Evolutionary conservation across 2,329 filamentous ascomycete genomes (phyloP).

Genomic region (Septoria linicola): DNA sequence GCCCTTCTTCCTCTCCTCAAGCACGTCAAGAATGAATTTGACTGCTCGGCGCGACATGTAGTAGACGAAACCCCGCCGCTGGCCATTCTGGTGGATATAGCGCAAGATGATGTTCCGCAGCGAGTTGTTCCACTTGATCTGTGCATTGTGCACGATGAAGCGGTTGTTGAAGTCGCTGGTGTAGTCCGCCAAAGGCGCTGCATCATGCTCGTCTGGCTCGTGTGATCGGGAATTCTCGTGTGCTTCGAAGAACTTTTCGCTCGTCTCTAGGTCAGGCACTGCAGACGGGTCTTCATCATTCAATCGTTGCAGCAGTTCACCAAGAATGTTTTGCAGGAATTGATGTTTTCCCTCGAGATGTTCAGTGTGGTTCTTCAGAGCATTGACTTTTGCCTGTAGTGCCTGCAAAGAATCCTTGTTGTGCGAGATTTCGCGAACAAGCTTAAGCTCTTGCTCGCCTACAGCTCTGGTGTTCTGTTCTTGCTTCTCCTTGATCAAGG

Average conservation of each 20-base stretch:
- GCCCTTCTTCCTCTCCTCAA: slow-evolving; percentile 84
- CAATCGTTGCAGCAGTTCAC: slow-evolving; percentile 56
- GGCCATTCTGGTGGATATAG: slow-evolving; percentile 96
- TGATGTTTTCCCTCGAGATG: slow-evolving; percentile 58
- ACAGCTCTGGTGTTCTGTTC: slow-evolving; percentile 69
- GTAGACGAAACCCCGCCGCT: slow-evolving; percentile 93
- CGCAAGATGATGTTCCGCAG: slow-evolving; percentile 93
- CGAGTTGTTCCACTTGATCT: slow-evolving; percentile 97
- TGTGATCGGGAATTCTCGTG: slow-evolving; percentile 47
- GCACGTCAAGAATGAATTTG: slow-evolving; percentile 96
- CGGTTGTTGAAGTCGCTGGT: slow-evolving; percentile 96
- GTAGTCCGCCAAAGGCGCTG: slow-evolving; percentile 73
- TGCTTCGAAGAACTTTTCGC: slow-evolving; percentile 48
- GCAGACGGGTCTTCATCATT: slow-evolving; percentile 57
- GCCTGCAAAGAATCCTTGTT: slow-evolving; percentile 48
- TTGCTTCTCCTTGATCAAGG: slow-evolving; percentile 76
- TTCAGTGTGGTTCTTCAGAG: slow-evolving; percentile 56
- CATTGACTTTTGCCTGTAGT: slow-evolving; percentile 55
- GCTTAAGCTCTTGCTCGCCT: slow-evolving; percentile 69
- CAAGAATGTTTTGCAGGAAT: slow-evolving; percentile 59
- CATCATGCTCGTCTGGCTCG: slow-evolving; percentile 60
- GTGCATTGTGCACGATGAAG: slow-evolving; percentile 96
- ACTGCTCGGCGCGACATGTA: slow-evolving; percentile 94
- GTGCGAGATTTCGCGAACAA: slow-evolving; percentile 56
- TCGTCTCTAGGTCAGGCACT: slow-evolving; percentile 45